A percentile compares a stretch with the other conserved stretches of the same genome.
These are phyloP conservation scores for Pluteus cervinus DNA, from an alignment of 768 basidiomycete genomes.

Conservation along the genomic window DNA sequence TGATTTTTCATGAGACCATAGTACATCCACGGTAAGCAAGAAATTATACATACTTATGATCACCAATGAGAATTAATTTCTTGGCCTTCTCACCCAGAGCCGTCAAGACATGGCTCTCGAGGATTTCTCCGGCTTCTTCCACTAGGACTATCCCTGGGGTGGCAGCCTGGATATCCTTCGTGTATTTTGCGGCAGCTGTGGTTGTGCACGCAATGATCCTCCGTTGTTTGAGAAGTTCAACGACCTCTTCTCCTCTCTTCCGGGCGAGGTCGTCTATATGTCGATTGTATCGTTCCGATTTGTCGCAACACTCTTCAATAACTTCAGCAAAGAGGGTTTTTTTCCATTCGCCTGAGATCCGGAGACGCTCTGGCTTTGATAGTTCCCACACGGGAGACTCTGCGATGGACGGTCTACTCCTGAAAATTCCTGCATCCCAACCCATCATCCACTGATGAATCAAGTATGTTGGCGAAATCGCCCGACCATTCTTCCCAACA, in stretches of 20 bases:
- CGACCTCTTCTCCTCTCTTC: conserved; percentile 27
- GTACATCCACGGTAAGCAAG: not conserved
- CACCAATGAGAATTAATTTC: conserved; percentile 64
- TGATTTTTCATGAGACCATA: conserved; percentile 15
- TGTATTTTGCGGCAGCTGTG: conserved; percentile 61
- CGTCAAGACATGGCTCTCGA: conserved; percentile 62
- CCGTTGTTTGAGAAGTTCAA: conserved; percentile 33
- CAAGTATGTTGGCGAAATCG: conserved; percentile 33
- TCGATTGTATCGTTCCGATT: conserved; percentile 32
- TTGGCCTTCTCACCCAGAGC: conserved; percentile 39
- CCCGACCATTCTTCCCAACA: conserved; percentile 34
- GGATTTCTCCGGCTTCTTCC: conserved; percentile 70
- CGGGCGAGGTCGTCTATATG: conserved; percentile 27
- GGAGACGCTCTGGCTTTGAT: conserved; percentile 18
- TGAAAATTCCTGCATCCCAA: conserved; percentile 37
- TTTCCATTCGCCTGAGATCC: conserved; percentile 26
- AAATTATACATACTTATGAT: conserved; percentile 51
- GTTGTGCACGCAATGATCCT: conserved; percentile 65
- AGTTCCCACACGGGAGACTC: conserved; percentile 32
- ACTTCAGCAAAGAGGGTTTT: too few relatives aligned
- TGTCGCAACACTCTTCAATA: conserved; percentile 24
- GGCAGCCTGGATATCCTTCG: conserved; percentile 36
- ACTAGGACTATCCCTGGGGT: conserved; percentile 52
- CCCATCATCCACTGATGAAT: conserved; percentile 42
- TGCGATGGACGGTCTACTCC: conserved; percentile 20